Conservation (phyloP, 805 yeast genomes). For the Monosporozyma solicola region DNA sequence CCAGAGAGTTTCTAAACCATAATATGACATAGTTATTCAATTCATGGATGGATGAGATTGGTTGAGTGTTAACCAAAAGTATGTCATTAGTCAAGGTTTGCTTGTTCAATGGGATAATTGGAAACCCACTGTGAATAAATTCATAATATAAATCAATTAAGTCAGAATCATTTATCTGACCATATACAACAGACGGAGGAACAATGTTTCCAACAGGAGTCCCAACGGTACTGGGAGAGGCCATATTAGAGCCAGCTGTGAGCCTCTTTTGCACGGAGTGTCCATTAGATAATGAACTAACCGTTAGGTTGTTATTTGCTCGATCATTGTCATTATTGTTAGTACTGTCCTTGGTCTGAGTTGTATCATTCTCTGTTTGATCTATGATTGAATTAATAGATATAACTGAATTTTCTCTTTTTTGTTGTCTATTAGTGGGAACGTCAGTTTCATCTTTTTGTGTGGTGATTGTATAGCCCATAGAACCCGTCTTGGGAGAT, state of each 20-base stretch:
- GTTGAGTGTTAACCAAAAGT: constrained; percentile 25
- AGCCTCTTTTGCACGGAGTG: neutral
- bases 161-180: constrained; percentile 29
- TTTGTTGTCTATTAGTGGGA: neutral
- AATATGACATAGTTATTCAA: constrained; percentile 25
- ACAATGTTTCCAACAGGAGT: neutral
- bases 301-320: neutral
- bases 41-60: constrained; percentile 25
- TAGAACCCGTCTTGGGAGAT: neutral
- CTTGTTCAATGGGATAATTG: constrained; percentile 32
- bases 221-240: neutral
- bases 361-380: neutral
- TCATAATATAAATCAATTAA: constrained; percentile 40
- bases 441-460: neutral
- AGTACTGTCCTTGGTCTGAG: neutral
- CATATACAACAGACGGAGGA: constrained; percentile 11
- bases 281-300: neutral
- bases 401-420: constrained; percentile 6
- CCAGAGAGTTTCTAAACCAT: constrained; percentile 29
- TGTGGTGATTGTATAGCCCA: neutral
- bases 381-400: constrained; percentile 6
- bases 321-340: neutral
- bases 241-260: neutral
- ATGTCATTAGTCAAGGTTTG: constrained; percentile 25
- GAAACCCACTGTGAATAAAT: constrained; percentile 35